Percentiles rank a stretch among this genome's conserved stretches.
Conservation (phyloP, 805 yeast species). For the Tetrapisispora iriomotensis region DNA sequence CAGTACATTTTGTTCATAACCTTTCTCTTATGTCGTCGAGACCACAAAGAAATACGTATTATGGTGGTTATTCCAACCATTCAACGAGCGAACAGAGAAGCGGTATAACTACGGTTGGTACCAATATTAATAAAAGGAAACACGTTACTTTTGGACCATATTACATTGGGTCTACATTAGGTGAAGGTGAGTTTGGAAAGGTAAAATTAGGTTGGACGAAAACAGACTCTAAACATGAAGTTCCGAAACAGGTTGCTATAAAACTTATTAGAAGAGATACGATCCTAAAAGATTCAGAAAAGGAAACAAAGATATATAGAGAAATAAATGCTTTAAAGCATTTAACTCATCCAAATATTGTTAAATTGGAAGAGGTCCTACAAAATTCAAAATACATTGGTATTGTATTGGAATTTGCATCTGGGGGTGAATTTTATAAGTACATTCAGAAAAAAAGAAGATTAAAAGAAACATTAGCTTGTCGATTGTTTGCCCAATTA, state of each 20-base stretch:
- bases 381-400: slow-evolving; percentile 94
- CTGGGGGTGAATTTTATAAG: slow-evolving; percentile 95
- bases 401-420: slow-evolving; percentile 90
- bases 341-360: slow-evolving; percentile 88
- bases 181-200: slow-evolving; percentile 98
- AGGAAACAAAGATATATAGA: slow-evolving; percentile 81
- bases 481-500: slow-evolving; percentile 82
- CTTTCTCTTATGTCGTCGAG: slow-evolving; percentile 14
- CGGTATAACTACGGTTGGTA: no score
- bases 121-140: slow-evolving; percentile 29
- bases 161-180: slow-evolving; percentile 83
- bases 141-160: slow-evolving; percentile 85
- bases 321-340: slow-evolving; percentile 86
- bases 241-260: slow-evolving; percentile 80
- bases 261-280: slow-evolving; percentile 83
- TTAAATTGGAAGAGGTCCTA: slow-evolving; percentile 80
- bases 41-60: slow-evolving; percentile 22
- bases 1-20: neutral
- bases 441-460: slow-evolving; percentile 79
- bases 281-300: slow-evolving; percentile 75
- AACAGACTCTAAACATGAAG: slow-evolving; percentile 13
- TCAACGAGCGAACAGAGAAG: neutral
- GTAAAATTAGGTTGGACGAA: slow-evolving; percentile 95
- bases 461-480: slow-evolving; percentile 78
- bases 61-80: slow-evolving; percentile 9